A percentile compares a stretch with the other conserved stretches of the same genome.
These are phyloP conservation scores for Trypanosoma congolense DNA, from an alignment of 208 protist genomes.

Conservation along the genomic window DNA sequence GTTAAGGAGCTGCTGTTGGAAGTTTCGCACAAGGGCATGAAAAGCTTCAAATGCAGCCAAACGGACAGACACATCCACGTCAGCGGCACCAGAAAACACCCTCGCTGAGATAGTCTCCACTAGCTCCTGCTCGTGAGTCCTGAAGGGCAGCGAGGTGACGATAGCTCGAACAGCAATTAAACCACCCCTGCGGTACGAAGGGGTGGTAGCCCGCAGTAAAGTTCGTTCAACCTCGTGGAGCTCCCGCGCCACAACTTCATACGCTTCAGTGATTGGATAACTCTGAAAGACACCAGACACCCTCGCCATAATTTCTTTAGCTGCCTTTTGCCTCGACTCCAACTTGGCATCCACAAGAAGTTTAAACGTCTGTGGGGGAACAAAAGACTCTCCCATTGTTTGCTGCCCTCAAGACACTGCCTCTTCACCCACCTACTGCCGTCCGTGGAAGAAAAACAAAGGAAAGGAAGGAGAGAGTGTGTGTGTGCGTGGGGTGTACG, in stretches of 20 bases:
- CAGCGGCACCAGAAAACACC: conserved; percentile 36
- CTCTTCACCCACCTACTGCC: too few species aligned
- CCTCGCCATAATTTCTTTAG: conserved; percentile 29
- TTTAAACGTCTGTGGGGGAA: conserved; percentile 32
- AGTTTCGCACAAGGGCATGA: conserved; percentile 45
- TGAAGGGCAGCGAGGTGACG: conserved; percentile 30
- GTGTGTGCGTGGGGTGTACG: too few species aligned
- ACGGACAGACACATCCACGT: conserved; percentile 57
- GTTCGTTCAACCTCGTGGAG: conserved; percentile 27
- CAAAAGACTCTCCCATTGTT: conserved; percentile 40
- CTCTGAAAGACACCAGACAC: conserved; percentile 46
- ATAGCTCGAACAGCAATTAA: conserved; percentile 44
- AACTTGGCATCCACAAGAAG: conserved; percentile 52
- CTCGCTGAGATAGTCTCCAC: conserved; percentile 28
- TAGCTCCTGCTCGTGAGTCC: conserved; percentile 16
- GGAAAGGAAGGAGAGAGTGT: too few species aligned
- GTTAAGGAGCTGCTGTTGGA: conserved; percentile 33
- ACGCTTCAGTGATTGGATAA: conserved; percentile 37
- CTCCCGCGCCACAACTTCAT: conserved; percentile 24
- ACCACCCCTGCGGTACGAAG: conserved; percentile 54
- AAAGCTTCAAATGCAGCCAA: conserved; percentile 61
- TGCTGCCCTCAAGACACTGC: not conserved
- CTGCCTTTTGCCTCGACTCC: conserved; percentile 37
- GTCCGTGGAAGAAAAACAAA: too few species aligned
- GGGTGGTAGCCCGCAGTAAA: conserved; percentile 35